Base-by-base conservation (phyloP, 768 basidiomycete genomes). In the Ramaria sp. region DNA sequence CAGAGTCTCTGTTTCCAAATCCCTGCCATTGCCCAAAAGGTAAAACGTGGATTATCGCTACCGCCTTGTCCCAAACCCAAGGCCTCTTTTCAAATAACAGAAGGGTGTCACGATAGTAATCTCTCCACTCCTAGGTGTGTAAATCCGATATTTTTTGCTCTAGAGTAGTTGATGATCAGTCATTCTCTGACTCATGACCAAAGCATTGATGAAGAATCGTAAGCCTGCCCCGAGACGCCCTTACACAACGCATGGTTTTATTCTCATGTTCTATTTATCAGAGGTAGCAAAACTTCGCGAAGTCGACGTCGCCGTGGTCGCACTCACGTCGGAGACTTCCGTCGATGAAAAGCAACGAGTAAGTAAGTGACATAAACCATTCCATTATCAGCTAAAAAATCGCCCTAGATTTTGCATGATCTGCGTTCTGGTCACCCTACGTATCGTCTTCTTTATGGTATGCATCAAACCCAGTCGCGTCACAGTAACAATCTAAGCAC, bases 1-100 rank as follows among this genome's bases (percentile, higher is more conserved):
- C 51, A 90, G 88, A 90, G 88, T 63, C 63, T 92, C 3, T 92
- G 90, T 68, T 92, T 91, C 64, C 90, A 91, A 70, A 71, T 91
- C 30, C 90, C 90, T 45, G 89, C 90, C 0, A 70, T 85, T 34
- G 81, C 82, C 9, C 79, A 76, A 41, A 72, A 78, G 57, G 86
- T 85, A 58, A 53, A 68, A 37, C 51, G n/a, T 49, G 7, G 24
- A 33, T 17, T 38, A 31, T 9, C 9, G 2, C 11, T 5, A 22
- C 4, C 2, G 7, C 2, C 42, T 4, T 43, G 12, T 7, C 39
- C n/a, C 7, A n/a, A 12, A n/a, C 42, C n/a, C 42, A 43, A 43
- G 9, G 17, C 9, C 20, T 22, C 10, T 19, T 22, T 15, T 15
- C 24, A 27, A 27, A 2, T 27, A 41, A 19, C 46, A 88, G 86